Base-by-base conservation (phyloP, 352 stramenopile genomes). In the Phytophthora meadii region DNA sequence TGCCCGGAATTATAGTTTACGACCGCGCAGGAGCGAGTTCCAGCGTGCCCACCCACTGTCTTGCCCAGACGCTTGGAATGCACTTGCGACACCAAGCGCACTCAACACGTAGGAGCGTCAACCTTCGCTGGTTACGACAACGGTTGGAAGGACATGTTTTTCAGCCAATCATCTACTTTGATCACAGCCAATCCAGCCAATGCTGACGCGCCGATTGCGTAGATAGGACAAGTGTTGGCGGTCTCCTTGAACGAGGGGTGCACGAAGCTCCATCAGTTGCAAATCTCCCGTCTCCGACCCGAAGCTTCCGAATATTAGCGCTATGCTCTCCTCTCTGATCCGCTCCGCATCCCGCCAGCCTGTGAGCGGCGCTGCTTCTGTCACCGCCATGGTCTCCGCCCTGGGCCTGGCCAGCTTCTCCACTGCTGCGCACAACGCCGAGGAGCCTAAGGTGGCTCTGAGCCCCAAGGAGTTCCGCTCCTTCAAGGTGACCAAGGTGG, bases 401-500 rank as follows among this genome's bases (percentile, higher is more conserved):
- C 47, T 81, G 15, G 56, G 70, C 15, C 50, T 81, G 17, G 70
- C 74, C 36, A 65, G 59, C 39, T 63, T 74, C 30, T 76, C 74
- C 30, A 59, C 50, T 15, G 34, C 62, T 2, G 55, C 69, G 50
- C 62, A 22, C 47, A 79, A 72, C 58, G 67, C 70, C 22, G 68
- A 74, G 30, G 72, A 79, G 49, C 53, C 69, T 14, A 81, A 85
- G 54, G 68, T 80, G 55, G 83, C 83, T 19, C 70, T 92, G 25
- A 85, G 68, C 56, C 66, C 81, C 19, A 65, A 70, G 51, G 81
- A 90, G 57, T 92, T 88, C 67, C 81, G 79, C 30, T 65, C 76
- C 17, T 92, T 92, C 69, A 84, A 71, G 46, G 79, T 92, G 46
- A 75, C 61, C 42, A 84, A 84, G 45, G 76, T 90, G 48, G 77